Base-by-base conservation (phyloP, 2,329 filamentous ascomycete species). In the Paecilomyces sp. region DNA sequence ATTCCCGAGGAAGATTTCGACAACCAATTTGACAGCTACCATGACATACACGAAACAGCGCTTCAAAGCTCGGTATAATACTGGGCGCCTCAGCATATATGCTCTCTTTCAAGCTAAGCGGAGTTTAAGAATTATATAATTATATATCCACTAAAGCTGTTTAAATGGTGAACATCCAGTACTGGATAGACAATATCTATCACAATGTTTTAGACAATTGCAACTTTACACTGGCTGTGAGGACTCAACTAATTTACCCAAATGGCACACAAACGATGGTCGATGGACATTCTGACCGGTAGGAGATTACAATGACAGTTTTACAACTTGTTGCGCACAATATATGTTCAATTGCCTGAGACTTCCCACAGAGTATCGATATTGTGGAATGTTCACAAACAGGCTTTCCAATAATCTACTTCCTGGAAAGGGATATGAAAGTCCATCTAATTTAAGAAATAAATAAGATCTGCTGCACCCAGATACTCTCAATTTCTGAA, bases 171-270 rank as follows among this genome's bases (percentile, higher is more conserved):
- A 67, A 70, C 0, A 76, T 78, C 0, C 83, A 88, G 30, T 60
- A 68, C 0, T 84, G 81, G 75, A 67, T 89, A 4, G 73, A 81
- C 2, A 60, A 61, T 0, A 65, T 74, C 1, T 82, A 79, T 2
- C 79, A 86, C 0, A 87, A 90, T 65, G 76, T 90, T 0, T 71
- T 90, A 0, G 87, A 90, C 62, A 87, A 90, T 65, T 87, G 80
- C 1, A 83, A 86, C 61, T 77, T 81, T 47, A 85, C 81, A 0
- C 68, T 87, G 0, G 79, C 79, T 0, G 76, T 81, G 0, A 80
- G 79, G 34, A 85, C 81, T 0, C 83, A 87, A 60, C 69, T 87
- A 0, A 83, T 86, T 3, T 86, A 86, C 53, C 83, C 83, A 0
- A 80, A 78, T 5, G 84, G 84, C 0, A 58, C 73, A 0, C 79